A percentile compares a stretch with the other conserved stretches of the same genome.
These are phyloP conservation scores for Pseudogymnoascus sp. DNA, from an alignment of 2,329 filamentous ascomycete species.

Conservation along the genomic window DNA sequence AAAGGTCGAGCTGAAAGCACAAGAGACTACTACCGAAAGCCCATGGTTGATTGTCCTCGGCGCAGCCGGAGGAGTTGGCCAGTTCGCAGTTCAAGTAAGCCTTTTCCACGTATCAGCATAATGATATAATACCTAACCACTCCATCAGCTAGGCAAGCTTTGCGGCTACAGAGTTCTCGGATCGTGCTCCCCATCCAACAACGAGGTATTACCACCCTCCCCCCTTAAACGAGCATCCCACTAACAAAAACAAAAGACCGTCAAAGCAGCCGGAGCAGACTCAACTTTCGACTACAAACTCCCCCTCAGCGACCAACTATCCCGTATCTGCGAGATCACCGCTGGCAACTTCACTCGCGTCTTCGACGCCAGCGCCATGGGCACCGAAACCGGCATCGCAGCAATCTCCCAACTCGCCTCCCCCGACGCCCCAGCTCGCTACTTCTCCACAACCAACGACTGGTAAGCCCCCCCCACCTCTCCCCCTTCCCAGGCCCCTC, in stretches of 20 bases:
- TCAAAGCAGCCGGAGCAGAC: constrained; percentile 25
- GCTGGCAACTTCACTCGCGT: constrained; percentile 28
- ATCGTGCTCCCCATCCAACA: constrained; percentile 29
- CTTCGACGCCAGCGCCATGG: constrained; percentile 28
- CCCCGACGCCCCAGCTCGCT: constrained; percentile 23
- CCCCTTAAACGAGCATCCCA: too few species aligned
- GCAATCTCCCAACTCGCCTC: constrained; percentile 21
- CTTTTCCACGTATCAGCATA: neutral
- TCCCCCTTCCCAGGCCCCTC: neutral
- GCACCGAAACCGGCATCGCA: constrained; percentile 25
- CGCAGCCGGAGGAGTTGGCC: constrained; percentile 29
- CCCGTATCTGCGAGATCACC: constrained; percentile 27
- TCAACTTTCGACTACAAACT: constrained; percentile 28
- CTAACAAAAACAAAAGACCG: constrained; percentile 21
- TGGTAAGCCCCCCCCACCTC: constrained; percentile 25
- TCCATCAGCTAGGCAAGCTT: constrained; percentile 26
- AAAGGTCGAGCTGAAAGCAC: constrained; percentile 18
- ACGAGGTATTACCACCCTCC: neutral
- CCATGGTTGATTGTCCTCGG: constrained; percentile 34
- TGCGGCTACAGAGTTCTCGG: constrained; percentile 32
- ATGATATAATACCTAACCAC: neutral
- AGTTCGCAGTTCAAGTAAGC: constrained; percentile 27
- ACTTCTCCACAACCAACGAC: constrained; percentile 29
- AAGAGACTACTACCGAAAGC: constrained; percentile 15
- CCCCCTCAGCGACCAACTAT: constrained; percentile 25